Conservation (phyloP, 1,284 basidiomycete species). For the Peniophora sp. region DNA sequence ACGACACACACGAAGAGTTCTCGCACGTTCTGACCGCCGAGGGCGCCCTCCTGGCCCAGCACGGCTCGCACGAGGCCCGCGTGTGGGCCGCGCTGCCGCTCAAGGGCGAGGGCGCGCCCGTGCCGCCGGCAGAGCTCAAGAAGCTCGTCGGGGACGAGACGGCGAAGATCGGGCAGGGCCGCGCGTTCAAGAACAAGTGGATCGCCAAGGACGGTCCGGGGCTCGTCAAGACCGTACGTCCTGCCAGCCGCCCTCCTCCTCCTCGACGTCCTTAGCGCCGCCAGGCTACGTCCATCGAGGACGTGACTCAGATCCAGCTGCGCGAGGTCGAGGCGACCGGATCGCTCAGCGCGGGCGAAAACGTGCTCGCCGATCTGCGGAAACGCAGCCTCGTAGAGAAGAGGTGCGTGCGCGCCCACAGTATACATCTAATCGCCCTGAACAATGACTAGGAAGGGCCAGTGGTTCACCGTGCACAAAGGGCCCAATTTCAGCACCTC, state of each 20-base stretch:
- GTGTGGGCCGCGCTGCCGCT: constrained; percentile 80
- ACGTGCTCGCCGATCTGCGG: constrained; percentile 76
- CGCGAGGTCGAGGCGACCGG: constrained; percentile 70
- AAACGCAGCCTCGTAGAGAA: constrained; percentile 86
- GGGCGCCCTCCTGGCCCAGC: constrained; percentile 68
- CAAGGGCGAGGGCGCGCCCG: constrained; percentile 60
- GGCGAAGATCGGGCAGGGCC: constrained; percentile 86
- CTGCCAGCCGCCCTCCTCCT: neutral
- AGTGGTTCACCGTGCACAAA: constrained; percentile 90
- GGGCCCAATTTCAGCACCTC: constrained; percentile 87
- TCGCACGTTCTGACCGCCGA: constrained; percentile 74
- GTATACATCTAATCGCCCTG: constrained; percentile 3
- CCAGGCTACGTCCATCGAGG: constrained; percentile 59
- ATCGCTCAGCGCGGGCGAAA: constrained; percentile 65
- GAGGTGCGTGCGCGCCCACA: constrained; percentile 36
- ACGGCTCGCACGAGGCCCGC: constrained; percentile 91
- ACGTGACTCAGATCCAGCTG: constrained; percentile 72
- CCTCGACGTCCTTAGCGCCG: constrained; percentile 5
- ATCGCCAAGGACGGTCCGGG: constrained; percentile 88
- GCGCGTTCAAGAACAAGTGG: constrained; percentile 98
- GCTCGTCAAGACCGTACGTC: constrained; percentile 76
- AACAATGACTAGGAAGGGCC: constrained; percentile 64
- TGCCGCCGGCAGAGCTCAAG: constrained; percentile 65
- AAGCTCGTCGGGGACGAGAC: constrained; percentile 74
- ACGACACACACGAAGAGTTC: constrained; percentile 71